Evolutionary conservation across 2,329 filamentous ascomycete genomes (phyloP).

Genomic region (Claviceps purpurea): DNA sequence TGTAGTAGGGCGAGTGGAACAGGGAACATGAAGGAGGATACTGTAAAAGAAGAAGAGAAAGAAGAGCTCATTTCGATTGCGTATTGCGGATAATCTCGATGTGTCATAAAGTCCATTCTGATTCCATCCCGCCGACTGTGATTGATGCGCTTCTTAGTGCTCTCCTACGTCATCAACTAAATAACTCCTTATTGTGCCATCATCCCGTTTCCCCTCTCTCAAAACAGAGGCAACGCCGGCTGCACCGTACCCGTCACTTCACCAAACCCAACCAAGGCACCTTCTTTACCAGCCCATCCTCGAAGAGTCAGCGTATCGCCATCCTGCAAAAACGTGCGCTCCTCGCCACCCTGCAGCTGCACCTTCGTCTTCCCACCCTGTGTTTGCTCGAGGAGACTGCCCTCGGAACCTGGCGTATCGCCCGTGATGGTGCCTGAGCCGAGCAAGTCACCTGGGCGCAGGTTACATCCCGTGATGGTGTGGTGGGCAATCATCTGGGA

Average conservation of each 20-base stretch:
- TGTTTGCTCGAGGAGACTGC: conserved; percentile 61
- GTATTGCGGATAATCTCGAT: too few species aligned
- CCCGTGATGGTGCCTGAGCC: conserved; percentile 68
- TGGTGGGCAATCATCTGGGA: conserved; percentile 77
- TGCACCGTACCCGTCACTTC: conserved; percentile 52
- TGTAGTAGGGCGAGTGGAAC: too few species aligned
- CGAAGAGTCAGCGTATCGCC: conserved; percentile 56
- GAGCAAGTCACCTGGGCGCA: conserved; percentile 61
- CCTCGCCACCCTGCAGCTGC: conserved; percentile 47
- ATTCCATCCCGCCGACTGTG: too few species aligned
- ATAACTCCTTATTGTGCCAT: neutral
- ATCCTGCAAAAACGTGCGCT: conserved; percentile 59
- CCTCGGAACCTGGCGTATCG: conserved; percentile 46
- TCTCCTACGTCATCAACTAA: too few species aligned
- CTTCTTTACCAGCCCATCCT: conserved; percentile 52
- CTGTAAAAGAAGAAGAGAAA: too few species aligned
- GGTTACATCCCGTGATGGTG: conserved; percentile 61
- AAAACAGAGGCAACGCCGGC: conserved; percentile 18
- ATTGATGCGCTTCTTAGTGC: too few species aligned
- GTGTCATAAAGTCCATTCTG: too few species aligned
- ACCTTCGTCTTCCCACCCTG: conserved; percentile 53
- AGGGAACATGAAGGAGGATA: too few species aligned
- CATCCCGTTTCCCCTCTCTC: neutral
- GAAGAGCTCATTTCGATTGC: too few species aligned
- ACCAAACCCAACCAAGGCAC: conserved; percentile 62